Base-by-base conservation (phyloP, 2,329 filamentous ascomycete species). In the Botrytis galanthina region DNA sequence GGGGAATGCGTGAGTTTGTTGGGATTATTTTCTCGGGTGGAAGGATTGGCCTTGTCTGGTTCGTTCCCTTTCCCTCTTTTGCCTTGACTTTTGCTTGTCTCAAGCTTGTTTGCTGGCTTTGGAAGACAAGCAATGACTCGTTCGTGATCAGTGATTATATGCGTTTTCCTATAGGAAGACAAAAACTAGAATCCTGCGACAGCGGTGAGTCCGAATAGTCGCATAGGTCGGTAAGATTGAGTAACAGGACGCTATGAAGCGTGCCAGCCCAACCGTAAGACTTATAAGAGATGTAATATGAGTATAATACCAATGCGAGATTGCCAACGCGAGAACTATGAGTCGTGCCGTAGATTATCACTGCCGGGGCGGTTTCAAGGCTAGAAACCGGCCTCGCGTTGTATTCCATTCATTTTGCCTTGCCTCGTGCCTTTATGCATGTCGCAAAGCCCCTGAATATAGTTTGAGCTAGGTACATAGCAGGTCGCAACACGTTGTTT, bases 351-450 rank as follows among this genome's bases (percentile, higher is more conserved):
- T 29, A 67, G 64, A 48, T 57, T 68, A 35, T 57, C 48, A 39
- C 66, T 68, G 66, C 48, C 66, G 66, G 64, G 60, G 39, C 29
- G n/a, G 32, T 68, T 42, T 72, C 70, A 60, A 68, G 70, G 70
- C 70, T 67, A 67, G 70, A 59, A 72, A 39, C 37, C 51, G 29
- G 70, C 62, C 70, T 72, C 62, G 70, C 46, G 37, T 60, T 68
- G 62, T 32, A 57, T 42, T 4, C 48, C 64, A 29, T 44, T 18
- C 48, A n/a, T 42, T 60, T 37, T 48, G 48, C 70, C 37, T 72
- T 59, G 70, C 70, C 70, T 72, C 29, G 70, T 68, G 70, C 63
- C 59, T 72, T 42, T 22, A 66, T 72, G 70, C 70, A 72, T 67
- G 62, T 68, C 70, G 51, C 67, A 44, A 54, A 67, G 51, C 62